Evolutionary conservation across 139 green algal genomes (phyloP), one percentile per base, ranked within the genome.

Genomic region (Diplosphaera chodatii): DNA sequence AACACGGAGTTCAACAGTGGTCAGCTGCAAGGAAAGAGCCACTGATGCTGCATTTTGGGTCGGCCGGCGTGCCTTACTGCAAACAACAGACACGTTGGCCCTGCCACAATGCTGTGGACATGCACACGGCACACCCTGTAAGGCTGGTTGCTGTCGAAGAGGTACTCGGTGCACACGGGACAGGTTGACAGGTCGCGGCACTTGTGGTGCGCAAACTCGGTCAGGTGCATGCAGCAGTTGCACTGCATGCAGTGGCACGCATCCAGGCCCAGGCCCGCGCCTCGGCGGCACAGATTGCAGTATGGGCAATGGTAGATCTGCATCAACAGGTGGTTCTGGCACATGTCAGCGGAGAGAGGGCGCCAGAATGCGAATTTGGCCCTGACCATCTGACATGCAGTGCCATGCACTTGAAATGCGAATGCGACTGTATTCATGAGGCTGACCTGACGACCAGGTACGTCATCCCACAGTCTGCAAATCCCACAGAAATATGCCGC

Each of bases 301-400:
- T 97, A 98, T 55, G 92, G 95, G 85, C 95, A 99, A 87, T 99
- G 95, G 85, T 99, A 99, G 78, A 98, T 96, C 84, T 90, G 48
- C 18, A 25, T 10, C 48, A 25, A 72, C 25, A n/a, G n/a, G n/a
- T n/a, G n/a, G n/a, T n/a, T n/a, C n/a, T n/a, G n/a, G n/a, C n/a
- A n/a, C n/a, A n/a, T n/a, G n/a, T n/a, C n/a, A n/a, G n/a, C n/a
- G n/a, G n/a, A n/a, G n/a, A n/a, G n/a, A n/a, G n/a, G n/a, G n/a
- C n/a, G n/a, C n/a, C n/a, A n/a, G n/a, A n/a, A n/a, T n/a, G n/a
- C n/a, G n/a, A n/a, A n/a, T n/a, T n/a, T n/a, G n/a, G n/a, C n/a
- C n/a, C n/a, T n/a, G n/a, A n/a, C 30, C 21, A 67, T 18, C 2
- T 37, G 30, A 33, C 31, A 41, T 34, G 33, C 30, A 67, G n/a